A percentile compares a stretch with the other conserved stretches of the same genome.
Evolutionary conservation across 495 filamentous ascomycete species (phyloP).

Genomic region (Neurospora pannonica): DNA sequence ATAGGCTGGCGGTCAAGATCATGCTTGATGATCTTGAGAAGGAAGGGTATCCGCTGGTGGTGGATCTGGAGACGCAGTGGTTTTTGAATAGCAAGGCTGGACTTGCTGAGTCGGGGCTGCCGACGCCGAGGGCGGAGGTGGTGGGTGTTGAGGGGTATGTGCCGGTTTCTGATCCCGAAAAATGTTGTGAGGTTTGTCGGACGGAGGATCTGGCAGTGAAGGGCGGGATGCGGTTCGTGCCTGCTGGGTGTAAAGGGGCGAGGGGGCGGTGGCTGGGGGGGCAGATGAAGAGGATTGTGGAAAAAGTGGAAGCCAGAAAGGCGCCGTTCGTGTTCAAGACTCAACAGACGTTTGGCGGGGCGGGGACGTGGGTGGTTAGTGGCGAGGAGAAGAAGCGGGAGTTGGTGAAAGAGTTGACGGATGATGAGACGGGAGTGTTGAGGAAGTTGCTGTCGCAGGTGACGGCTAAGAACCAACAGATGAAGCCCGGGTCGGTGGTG

Average conservation of each 20-base stretch:
- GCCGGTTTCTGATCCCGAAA: background rate
- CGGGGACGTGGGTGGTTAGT: slow-evolving; percentile 24
- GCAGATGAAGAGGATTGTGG: slow-evolving; percentile 12
- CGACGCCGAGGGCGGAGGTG: slow-evolving; percentile 13
- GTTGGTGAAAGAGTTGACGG: slow-evolving; percentile 10
- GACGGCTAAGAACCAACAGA: slow-evolving; percentile 15
- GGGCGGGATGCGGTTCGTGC: slow-evolving; percentile 6
- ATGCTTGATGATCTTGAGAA: slow-evolving; percentile 15
- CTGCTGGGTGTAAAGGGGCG: slow-evolving; percentile 9
- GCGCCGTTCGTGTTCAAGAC: slow-evolving; percentile 27
- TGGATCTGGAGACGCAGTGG: slow-evolving; percentile 21
- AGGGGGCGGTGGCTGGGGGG: slow-evolving; percentile 14
- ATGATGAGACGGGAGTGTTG: slow-evolving; percentile 9
- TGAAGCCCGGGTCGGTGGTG: slow-evolving; percentile 16
- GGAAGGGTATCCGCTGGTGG: slow-evolving; percentile 6
- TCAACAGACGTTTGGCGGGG: slow-evolving; percentile 27
- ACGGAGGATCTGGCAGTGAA: background rate
- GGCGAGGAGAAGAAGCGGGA: slow-evolving; percentile 9
- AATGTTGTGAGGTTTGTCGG: slow-evolving; percentile 14
- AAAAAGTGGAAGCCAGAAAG: slow-evolving; percentile 3
- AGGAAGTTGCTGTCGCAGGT: slow-evolving; percentile 17
- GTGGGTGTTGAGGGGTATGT: slow-evolving; percentile 5
- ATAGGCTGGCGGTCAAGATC: slow-evolving; percentile 19
- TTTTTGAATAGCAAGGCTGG: slow-evolving; percentile 22
- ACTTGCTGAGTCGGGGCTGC: slow-evolving; percentile 15